These are phyloP conservation scores for Populus euphratica DNA, from an alignment of 345 rosid species.

Conservation along the genomic window DNA sequence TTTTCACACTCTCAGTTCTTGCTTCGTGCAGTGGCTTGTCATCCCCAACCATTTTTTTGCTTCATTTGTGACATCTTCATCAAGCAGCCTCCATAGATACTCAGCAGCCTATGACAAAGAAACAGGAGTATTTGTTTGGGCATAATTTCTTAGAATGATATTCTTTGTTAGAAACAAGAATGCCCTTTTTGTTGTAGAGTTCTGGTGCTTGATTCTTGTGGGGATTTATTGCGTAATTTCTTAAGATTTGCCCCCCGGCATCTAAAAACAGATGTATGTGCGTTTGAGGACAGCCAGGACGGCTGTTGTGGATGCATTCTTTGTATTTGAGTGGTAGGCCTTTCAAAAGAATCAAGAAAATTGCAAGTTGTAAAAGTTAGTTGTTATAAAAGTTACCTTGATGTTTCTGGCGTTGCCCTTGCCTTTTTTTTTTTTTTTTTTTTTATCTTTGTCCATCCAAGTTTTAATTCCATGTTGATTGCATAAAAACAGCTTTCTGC, in stretches of 20 bases:
- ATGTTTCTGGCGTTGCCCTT: not conserved
- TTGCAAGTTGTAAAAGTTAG: not conserved
- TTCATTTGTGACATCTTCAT: not conserved
- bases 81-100: not conserved
- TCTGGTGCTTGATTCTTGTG: slow-evolving; percentile 1
- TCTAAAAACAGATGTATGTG: slow-evolving; percentile 5
- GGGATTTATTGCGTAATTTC: not conserved
- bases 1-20: slow-evolving; percentile 9
- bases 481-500: too few relatives aligned
- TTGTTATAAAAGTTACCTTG: not conserved
- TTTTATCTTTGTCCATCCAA: too few relatives aligned
- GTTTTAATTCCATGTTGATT: too few relatives aligned
- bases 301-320: slow-evolving; percentile 1
- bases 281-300: not conserved
- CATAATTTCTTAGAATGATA: slow-evolving; percentile 21
- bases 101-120: slow-evolving; percentile 12
- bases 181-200: slow-evolving; percentile 20
- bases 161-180: slow-evolving; percentile 25
- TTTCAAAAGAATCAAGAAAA: slow-evolving; percentile 4
- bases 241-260: not conserved
- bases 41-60: slow-evolving; percentile 6
- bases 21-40: slow-evolving; percentile 9
- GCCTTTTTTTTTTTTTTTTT: too few relatives aligned
- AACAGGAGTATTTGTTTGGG: not conserved
- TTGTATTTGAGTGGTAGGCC: not conserved